Evolutionary conservation across 2,329 filamentous ascomycete species (phyloP), one percentile per base, ranked within the genome.

Genomic region (Botrytis cinerea): DNA sequence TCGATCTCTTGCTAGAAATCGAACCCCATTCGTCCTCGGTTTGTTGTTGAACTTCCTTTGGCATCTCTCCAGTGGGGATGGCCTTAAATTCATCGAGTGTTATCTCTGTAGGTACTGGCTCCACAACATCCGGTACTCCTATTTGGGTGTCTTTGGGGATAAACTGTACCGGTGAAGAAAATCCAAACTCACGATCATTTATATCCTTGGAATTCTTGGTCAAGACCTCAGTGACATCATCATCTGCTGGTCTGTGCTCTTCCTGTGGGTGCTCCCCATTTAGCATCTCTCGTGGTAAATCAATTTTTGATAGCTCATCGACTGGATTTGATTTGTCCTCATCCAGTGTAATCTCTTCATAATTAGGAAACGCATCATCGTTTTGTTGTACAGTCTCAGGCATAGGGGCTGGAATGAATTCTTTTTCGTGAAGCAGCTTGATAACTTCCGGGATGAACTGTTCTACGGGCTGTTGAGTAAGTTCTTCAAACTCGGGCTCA

Each of bases 151-250:
- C 6, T 70, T 73, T 51, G 60, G 64, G 59, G 57, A 40, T 51
- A 57, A 71, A 54, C 69, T 76, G 73, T 18, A 73, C 67, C 40
- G 76, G 74, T 61, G 75, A 73, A 63, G 75, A 77, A 40, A 75
- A 54, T 48, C 74, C 74, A 66, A 70, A 73, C 60, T 76, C 75
- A 54, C 74, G 70, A 57, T 75, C 75, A 63, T 78, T 77, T 74
- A 76, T 78, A 57, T 75, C 75, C 70, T 77, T 75, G 28, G 73
- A 75, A 28, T 74, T 75, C 71, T 75, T 75, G 20, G 64, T 70
- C 3, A 74, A 62, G n/a, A 74, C 63, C 51, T 57, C 71, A 48
- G 32, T 74, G 73, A 72, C 74, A 68, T 77, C 73, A 48, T 77
- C 72, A 43, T 69, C 76, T 60, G 57, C 73, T 57, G 75, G 73